Conservation (phyloP, 345 rosid genomes). For the Syzygium aqueum region DNA sequence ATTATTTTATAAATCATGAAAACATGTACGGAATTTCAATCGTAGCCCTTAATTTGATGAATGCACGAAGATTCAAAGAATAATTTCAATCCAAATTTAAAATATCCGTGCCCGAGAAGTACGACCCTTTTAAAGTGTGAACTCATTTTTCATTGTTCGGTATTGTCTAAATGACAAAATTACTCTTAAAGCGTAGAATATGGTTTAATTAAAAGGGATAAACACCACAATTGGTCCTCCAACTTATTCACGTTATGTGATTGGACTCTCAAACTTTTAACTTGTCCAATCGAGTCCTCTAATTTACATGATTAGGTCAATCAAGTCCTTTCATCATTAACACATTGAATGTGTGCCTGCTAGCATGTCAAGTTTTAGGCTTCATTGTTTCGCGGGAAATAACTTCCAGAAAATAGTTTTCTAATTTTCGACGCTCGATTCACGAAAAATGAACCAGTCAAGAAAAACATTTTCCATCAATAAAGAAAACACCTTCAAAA, state of each 20-base stretch:
- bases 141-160: background rate
- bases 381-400: too few relatives aligned
- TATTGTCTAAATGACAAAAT: background rate
- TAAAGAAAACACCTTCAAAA: too few relatives aligned
- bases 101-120: background rate
- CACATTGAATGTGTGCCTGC: background rate
- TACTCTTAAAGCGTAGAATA: background rate
- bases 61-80: background rate
- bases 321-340: background rate
- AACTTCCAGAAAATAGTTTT: too few relatives aligned
- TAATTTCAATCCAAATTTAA: background rate
- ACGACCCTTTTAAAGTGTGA: background rate
- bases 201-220: background rate
- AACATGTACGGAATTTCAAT: background rate
- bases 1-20: background rate
- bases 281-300: background rate
- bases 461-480: too few relatives aligned
- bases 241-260: background rate
- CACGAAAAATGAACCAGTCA: too few relatives aligned
- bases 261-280: background rate
- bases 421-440: too few relatives aligned
- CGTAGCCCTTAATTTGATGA: background rate
- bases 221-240: background rate
- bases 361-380: background rate
- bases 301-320: background rate